Percentiles rank a stretch among this genome's conserved stretches.
Conservation (phyloP, 2,329 filamentous ascomycete genomes). For the Gaeumannomyces sp. region DNA sequence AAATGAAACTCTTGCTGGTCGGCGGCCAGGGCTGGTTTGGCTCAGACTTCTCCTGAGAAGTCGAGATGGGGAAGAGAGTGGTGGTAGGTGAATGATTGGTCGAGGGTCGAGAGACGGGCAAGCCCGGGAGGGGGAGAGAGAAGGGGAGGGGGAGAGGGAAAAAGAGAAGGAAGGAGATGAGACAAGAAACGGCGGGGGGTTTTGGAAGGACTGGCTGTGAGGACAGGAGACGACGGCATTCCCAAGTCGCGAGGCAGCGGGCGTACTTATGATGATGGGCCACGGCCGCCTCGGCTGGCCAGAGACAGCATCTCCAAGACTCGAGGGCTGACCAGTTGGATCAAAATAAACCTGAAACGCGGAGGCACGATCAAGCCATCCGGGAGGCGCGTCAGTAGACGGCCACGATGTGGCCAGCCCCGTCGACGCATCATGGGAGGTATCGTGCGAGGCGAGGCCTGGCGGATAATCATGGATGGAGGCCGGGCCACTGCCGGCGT, state of each 20-base stretch:
- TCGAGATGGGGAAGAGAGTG: slow-evolving; percentile 10
- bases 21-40: background rate
- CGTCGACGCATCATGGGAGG: background rate
- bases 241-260: slow-evolving; percentile 12
- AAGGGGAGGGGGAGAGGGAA: slow-evolving; percentile 9
- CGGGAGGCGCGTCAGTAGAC: slow-evolving; percentile 13
- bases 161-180: slow-evolving; percentile 14
- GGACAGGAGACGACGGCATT: slow-evolving; percentile 16
- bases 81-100: slow-evolving; percentile 9
- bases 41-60: background rate
- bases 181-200: slow-evolving; percentile 20
- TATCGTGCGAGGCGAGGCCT: slow-evolving; percentile 2
- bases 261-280: slow-evolving; percentile 23
- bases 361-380: slow-evolving; percentile 17
- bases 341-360: slow-evolving; percentile 26
- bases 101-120: slow-evolving; percentile 12
- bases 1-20: background rate
- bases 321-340: slow-evolving; percentile 13
- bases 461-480: background rate
- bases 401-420: slow-evolving; percentile 15
- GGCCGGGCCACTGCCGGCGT: no score
- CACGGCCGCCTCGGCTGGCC: slow-evolving; percentile 15
- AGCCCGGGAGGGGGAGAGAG: slow-evolving; percentile 4
- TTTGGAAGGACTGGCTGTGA: slow-evolving; percentile 22
- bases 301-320: slow-evolving; percentile 8